A percentile compares a stretch with the other conserved stretches of the same genome.
phyloP scores from a whole-genome alignment of 768 basidiomycete genomes.

The Suillus variegatus region DNA sequence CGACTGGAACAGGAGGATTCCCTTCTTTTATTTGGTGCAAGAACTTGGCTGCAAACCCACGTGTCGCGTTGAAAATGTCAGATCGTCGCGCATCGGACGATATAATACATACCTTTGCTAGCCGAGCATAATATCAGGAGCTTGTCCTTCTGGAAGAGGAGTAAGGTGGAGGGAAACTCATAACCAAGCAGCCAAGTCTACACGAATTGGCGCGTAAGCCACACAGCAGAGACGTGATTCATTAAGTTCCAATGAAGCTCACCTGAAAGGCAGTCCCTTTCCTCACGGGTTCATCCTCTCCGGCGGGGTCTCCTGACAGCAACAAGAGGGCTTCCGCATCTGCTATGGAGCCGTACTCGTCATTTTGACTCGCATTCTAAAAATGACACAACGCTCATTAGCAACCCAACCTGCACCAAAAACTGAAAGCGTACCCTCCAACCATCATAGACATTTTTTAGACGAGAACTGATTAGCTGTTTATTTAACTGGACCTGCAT shows the following conservation, averaged over 20 bases:
- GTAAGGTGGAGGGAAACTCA: constrained; percentile 93
- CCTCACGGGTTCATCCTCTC: constrained; percentile 87
- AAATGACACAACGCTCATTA: constrained; percentile 12
- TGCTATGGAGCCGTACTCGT: constrained; percentile 70
- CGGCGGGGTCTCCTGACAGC: constrained; percentile 73
- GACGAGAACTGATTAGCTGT: constrained; percentile 52
- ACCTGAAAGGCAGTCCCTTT: constrained; percentile 94
- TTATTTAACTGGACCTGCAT: constrained; percentile 81
- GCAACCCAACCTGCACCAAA: constrained; percentile 16
- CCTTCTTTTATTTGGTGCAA: constrained; percentile 73
- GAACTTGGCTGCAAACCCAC: constrained; percentile 67
- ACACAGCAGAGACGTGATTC: constrained; percentile 2
- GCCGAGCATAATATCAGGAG: constrained; percentile 83
- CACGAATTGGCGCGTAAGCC: constrained; percentile 11
- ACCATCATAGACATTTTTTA: constrained; percentile 58
- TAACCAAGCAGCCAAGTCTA: constrained; percentile 97
- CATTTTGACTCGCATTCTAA: constrained; percentile 66
- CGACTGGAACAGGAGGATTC: constrained; percentile 60
- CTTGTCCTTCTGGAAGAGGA: constrained; percentile 79
- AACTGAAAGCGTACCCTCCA: constrained; percentile 53
- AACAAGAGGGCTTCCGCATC: constrained; percentile 71
- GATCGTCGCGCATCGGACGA: constrained; percentile 9
- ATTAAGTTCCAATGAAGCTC: constrained; percentile 21
- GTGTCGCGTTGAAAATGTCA: constrained; percentile 11
- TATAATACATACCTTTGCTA: constrained; percentile 68